These are phyloP conservation scores for Naganishia onofrii DNA, from an alignment of 768 basidiomycete genomes.

Conservation along the genomic window DNA sequence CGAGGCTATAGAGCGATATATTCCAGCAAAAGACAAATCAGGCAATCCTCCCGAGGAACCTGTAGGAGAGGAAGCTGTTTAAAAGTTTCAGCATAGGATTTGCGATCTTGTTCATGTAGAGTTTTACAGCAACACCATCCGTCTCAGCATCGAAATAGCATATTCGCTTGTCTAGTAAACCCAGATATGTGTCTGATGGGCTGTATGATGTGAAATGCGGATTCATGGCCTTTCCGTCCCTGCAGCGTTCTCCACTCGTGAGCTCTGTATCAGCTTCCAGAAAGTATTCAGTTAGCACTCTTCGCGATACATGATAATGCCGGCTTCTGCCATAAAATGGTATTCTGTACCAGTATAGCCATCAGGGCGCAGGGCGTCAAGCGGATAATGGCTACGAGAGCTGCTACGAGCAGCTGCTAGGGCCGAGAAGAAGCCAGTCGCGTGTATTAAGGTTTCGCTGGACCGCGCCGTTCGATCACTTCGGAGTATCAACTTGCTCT, in stretches of 20 bases:
- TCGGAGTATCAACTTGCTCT: neutral
- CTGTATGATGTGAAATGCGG: neutral
- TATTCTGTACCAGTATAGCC: too few species aligned
- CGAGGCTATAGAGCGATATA: slow-evolving; percentile 19
- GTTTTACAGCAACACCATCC: neutral
- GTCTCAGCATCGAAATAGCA: neutral
- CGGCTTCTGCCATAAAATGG: too few species aligned
- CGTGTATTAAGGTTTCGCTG: neutral
- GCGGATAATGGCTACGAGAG: too few species aligned
- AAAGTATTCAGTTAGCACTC: too few species aligned
- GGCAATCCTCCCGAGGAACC: neutral
- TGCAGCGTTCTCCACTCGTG: neutral
- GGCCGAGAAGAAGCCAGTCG: neutral
- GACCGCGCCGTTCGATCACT: slow-evolving; percentile 5
- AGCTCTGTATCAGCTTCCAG: too few species aligned
- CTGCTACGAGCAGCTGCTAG: too few species aligned
- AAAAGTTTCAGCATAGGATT: neutral
- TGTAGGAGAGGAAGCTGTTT: slow-evolving; percentile 24
- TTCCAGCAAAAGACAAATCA: slow-evolving; percentile 21
- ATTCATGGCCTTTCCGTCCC: neutral
- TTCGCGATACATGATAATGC: too few species aligned
- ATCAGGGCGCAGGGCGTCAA: too few species aligned
- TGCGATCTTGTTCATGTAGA: neutral
- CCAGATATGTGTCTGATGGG: neutral
- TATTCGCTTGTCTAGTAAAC: neutral